Evolutionary conservation across 768 basidiomycete genomes (phyloP), one percentile per base, ranked within the genome.

Genomic region (Tephrocybe sp.): DNA sequence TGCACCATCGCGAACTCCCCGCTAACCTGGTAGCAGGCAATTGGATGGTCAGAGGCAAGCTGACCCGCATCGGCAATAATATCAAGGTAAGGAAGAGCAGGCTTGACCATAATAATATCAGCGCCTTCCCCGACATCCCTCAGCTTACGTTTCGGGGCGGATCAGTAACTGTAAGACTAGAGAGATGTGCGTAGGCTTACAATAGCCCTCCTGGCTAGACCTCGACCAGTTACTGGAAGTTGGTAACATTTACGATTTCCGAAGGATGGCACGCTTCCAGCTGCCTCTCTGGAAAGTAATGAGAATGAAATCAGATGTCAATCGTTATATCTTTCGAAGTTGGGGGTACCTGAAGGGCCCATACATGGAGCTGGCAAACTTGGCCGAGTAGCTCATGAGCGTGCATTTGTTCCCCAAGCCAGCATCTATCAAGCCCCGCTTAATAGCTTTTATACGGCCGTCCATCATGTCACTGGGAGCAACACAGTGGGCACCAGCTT

Each of bases 401-500:
- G 88, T 87, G 66, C 90, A 93, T 61, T 80, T 80, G 69, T 97
- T 98, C 8, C 86, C 94, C 38, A 83, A 75, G 15, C 93, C 92
- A 36, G 78, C 78, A 51, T 91, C 86, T 51, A 97, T 91, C 47
- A 99, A 73, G 3, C 76, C 79, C 30, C 81, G 75, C 66, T 99
- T 99, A 69, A 99, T 98, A 12, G 83, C 83, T 54, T 80, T 83
- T 55, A 99, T 84, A 16, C 95, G 77, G 0, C 95, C 97, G 64
- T 99, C 97, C 94, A 98, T 98, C 97, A 99, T 99, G 67, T 98
- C 97, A 61, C 94, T 97, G 6, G 97, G 97, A 1, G 97, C 97
- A 49, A 99, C 94, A 61, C 93, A 93, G 66, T 98, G 92, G 1
- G 93, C 97, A n/a, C 97, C 97, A 0, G 97, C 97, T 46, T 77